Base-by-base conservation (phyloP, 1,139 yeast species). In the Hemisphaericaspora subhashii region DNA sequence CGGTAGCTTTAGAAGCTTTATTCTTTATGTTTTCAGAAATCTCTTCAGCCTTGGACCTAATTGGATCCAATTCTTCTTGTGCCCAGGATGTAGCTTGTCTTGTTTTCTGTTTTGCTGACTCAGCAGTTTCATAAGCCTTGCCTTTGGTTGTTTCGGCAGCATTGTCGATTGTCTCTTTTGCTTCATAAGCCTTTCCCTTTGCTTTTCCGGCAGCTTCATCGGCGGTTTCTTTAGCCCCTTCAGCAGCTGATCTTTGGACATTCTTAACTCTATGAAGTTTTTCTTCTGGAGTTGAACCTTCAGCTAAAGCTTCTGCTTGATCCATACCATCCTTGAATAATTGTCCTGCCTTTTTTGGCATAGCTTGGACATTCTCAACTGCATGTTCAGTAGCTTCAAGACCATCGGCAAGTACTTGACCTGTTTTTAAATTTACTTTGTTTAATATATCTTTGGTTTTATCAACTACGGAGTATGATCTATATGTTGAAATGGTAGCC, bases 321-420 rank as follows among this genome's bases (percentile, higher is more conserved):
- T 11, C n/a, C 14, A 4, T 17, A 14, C 9, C 33, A 15, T 21
- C n/a, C 7, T 16, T 11, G 18, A 27, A 12, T 3, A 13, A 6
- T 3, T 13, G 6, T 10, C 13, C 31, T 3, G 37, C 33, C 3
- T 27, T 27, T 14, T 4, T 7, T n/a, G n/a, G n/a, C n/a, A n/a
- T n/a, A n/a, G 16, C 4, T 15, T 15, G 41, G n/a, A n/a, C 42
- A 33, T 44, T 30, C 31, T 53, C 47, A 11, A 45, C 44, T 29
- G 49, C 54, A 14, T 54, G 35, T 46, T 65, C 64, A 15, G 60
- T 67, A 26, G 53, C 51, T 27, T 65, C 66, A 40, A 65, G 54
- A 5, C 66, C 65, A 15, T 59, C 62, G 10, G 72, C 69, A 38
- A 65, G 54, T 3, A 62, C 61, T 42, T 66, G 57, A 5, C 72